Evolutionary conservation across 371 early-diverging fungal species (phyloP).

Genomic region (Saksenaea oblongispora): DNA sequence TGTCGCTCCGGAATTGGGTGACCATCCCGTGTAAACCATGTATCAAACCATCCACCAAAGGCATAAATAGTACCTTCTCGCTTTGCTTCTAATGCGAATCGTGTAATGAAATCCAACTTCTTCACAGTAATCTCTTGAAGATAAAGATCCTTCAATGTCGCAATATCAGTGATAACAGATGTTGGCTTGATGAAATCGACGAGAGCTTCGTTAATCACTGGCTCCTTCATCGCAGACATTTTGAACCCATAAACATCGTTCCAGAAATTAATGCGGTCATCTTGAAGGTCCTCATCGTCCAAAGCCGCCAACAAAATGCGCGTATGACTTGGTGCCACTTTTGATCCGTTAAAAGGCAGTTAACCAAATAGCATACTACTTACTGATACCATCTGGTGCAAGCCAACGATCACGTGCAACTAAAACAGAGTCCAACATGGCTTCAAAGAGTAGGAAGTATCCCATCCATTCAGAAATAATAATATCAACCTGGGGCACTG

Average conservation of each 20-base stretch:
- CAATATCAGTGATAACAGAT: slow-evolving; percentile 66
- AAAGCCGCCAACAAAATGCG: slow-evolving; percentile 76
- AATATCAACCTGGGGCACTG: slow-evolving; percentile 81
- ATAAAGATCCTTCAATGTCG: slow-evolving; percentile 71
- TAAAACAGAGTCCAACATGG: slow-evolving; percentile 89
- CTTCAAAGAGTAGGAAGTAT: slow-evolving; percentile 85
- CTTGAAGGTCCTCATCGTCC: slow-evolving; percentile 79
- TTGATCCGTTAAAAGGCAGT: background rate
- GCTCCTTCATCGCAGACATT: slow-evolving; percentile 79
- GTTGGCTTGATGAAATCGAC: slow-evolving; percentile 72
- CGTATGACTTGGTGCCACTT: slow-evolving; percentile 78
- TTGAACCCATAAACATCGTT: slow-evolving; percentile 88
- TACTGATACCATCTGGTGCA: slow-evolving; percentile 64
- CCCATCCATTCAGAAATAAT: slow-evolving; percentile 95
- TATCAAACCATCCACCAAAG: slow-evolving; percentile 86
- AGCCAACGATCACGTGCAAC: slow-evolving; percentile 84
- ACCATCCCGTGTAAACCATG: slow-evolving; percentile 75
- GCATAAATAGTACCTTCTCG: slow-evolving; percentile 72
- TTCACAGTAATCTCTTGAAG: slow-evolving; percentile 58
- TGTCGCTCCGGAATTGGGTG: slow-evolving; percentile 44
- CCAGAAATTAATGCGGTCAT: slow-evolving; percentile 82
- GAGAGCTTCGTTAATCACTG: slow-evolving; percentile 56
- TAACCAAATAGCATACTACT: slow-evolving; percentile 20
- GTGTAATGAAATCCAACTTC: slow-evolving; percentile 54
- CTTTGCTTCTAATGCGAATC: slow-evolving; percentile 60